A percentile compares a stretch with the other conserved stretches of the same genome.
Conservation (phyloP, 1,284 basidiomycete genomes). For the Jaminaea rosea region DNA sequence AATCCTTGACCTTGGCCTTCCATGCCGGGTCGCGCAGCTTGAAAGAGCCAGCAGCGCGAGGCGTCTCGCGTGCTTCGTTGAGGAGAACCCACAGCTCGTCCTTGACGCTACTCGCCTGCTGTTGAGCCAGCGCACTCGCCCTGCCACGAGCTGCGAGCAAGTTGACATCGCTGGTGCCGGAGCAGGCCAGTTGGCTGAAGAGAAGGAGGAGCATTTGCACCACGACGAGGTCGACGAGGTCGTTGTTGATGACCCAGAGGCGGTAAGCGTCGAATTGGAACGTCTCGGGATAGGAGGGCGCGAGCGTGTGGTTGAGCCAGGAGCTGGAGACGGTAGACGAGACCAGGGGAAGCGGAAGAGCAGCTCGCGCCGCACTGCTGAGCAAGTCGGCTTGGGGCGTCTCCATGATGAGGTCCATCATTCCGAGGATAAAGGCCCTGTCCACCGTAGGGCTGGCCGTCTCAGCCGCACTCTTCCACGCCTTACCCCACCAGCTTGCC, state of each 20-base stretch:
- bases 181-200: conserved; percentile 57
- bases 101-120: conserved; percentile 49
- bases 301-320: conserved; percentile 26
- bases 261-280: conserved; percentile 72
- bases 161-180: conserved; percentile 54
- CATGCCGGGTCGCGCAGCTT: conserved; percentile 52
- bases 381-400: conserved; percentile 49
- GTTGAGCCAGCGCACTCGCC: conserved; percentile 15
- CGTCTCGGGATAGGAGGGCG: conserved; percentile 55
- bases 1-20: conserved; percentile 54
- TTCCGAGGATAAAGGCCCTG: conserved; percentile 57
- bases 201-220: conserved; percentile 72
- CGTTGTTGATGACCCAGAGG: conserved; percentile 61
- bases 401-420: conserved; percentile 63
- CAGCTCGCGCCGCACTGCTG: conserved; percentile 33
- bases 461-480: conserved; percentile 5
- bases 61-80: conserved; percentile 50
- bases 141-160: conserved; percentile 4
- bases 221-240: conserved; percentile 66
- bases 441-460: conserved; percentile 25
- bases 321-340: conserved; percentile 35
- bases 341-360: conserved; percentile 47
- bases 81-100: conserved; percentile 68
- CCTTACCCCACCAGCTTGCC: conserved; percentile 56
- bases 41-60: conserved; percentile 22